Conservation (phyloP, 805 yeast genomes). For the Candida tallmaniae region DNA sequence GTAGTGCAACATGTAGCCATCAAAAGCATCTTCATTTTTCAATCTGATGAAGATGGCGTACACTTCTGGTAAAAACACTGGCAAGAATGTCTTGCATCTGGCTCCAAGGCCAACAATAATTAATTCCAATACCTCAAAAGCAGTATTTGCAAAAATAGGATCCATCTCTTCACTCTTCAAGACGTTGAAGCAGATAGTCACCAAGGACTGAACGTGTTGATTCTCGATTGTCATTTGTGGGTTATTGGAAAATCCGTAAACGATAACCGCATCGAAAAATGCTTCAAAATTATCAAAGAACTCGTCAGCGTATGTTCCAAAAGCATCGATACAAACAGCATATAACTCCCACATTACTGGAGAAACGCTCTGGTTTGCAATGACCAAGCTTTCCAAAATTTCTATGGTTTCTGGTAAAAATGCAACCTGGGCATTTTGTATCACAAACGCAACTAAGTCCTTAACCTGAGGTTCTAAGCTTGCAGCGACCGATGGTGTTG, state of each 20-base stretch:
- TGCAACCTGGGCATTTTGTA: constrained; percentile 36
- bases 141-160: constrained; percentile 36
- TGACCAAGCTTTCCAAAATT: constrained; percentile 48
- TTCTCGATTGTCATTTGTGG: constrained; percentile 29
- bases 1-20: constrained; percentile 41
- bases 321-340: constrained; percentile 45
- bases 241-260: constrained; percentile 45
- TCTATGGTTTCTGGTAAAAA: constrained; percentile 38
- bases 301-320: constrained; percentile 57
- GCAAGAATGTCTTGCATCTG: constrained; percentile 28
- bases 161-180: constrained; percentile 31
- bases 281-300: constrained; percentile 53
- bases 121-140: constrained; percentile 37
- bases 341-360: constrained; percentile 52
- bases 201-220: constrained; percentile 34
- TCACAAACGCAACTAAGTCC: constrained; percentile 30
- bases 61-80: constrained; percentile 31
- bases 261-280: constrained; percentile 52
- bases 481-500: constrained; percentile 34
- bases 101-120: constrained; percentile 26
- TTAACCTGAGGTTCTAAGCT: constrained; percentile 30
- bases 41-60: constrained; percentile 29
- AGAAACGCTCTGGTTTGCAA: constrained; percentile 49
- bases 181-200: constrained; percentile 32
- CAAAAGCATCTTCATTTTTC: constrained; percentile 37